Evolutionary conservation across 305 asterid species (phyloP).

Genomic region (Plantago lanceolata): DNA sequence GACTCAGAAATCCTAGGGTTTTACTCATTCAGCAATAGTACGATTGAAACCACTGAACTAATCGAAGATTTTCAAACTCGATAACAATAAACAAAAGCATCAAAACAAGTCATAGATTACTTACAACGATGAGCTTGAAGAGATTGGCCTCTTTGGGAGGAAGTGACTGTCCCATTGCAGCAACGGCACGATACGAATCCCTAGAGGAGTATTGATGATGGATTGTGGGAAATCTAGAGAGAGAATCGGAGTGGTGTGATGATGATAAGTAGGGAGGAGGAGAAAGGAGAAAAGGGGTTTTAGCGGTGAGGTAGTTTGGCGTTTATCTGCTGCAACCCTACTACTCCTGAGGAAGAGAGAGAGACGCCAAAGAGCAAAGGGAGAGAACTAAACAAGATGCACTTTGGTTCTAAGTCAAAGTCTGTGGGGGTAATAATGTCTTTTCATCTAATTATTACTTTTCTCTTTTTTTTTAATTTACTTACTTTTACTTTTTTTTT

Average conservation of each 20-base stretch:
- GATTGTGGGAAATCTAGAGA: constrained; percentile 10
- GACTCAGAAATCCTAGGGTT: constrained; percentile 38
- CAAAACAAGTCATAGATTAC: constrained; percentile 22
- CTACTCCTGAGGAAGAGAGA: constrained; percentile 34
- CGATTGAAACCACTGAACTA: constrained; percentile 18
- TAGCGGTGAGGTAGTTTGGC: constrained; percentile 47
- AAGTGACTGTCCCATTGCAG: constrained; percentile 84
- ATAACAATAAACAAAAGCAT: constrained; percentile 5
- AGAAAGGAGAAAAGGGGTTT: constrained; percentile 23
- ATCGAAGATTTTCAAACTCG: constrained; percentile 5
- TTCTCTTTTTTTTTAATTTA: too few relatives aligned
- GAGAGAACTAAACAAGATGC: constrained; percentile 6
- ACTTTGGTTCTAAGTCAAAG: constrained; percentile 18
- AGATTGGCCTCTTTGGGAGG: constrained; percentile 98
- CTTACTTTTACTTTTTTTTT: too few relatives aligned
- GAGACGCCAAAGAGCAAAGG: constrained; percentile 10
- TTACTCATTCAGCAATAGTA: constrained; percentile 21
- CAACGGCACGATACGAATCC: constrained; percentile 26
- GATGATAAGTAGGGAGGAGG: constrained; percentile 8
- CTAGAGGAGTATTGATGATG: constrained; percentile 4
- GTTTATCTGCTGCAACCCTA: constrained; percentile 84
- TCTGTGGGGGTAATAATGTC: background rate
- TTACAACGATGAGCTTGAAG: constrained; percentile 92
- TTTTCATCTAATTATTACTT: background rate
- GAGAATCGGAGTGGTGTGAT: constrained; percentile 1